Evolutionary conservation across 2,329 filamentous ascomycete genomes (phyloP).

Genomic region (Alternaria alternata): DNA sequence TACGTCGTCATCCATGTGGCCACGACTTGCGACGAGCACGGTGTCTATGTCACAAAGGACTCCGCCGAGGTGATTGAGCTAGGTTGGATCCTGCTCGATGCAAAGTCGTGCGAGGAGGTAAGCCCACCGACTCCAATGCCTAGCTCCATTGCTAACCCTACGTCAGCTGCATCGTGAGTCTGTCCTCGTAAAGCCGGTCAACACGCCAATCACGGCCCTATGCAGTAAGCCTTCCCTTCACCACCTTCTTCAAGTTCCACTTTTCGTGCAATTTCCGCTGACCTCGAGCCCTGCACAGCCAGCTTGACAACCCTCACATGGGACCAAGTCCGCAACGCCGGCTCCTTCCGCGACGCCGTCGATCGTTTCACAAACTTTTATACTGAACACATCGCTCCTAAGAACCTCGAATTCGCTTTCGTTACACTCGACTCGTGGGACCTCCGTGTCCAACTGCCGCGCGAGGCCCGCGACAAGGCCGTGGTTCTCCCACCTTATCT

Average conservation of each 20-base stretch:
- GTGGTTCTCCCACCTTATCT: slow-evolving; percentile 96
- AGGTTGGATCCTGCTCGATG: slow-evolving; percentile 95
- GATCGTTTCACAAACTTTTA: slow-evolving; percentile 94
- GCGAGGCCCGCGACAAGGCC: slow-evolving; percentile 97
- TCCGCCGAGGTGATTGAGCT: slow-evolving; percentile 99
- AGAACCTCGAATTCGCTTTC: slow-evolving; percentile 96
- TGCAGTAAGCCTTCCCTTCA: slow-evolving; percentile 77
- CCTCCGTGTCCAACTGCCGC: slow-evolving; percentile 93
- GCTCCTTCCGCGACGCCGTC: slow-evolving; percentile 96
- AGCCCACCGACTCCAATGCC: slow-evolving; percentile 10
- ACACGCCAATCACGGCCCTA: slow-evolving; percentile 96
- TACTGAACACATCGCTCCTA: slow-evolving; percentile 85
- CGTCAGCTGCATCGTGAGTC: slow-evolving; percentile 89
- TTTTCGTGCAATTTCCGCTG: slow-evolving; percentile 6
- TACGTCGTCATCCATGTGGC: slow-evolving; percentile 99
- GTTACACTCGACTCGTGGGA: slow-evolving; percentile 99
- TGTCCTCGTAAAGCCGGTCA: slow-evolving; percentile 96
- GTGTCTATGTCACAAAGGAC: slow-evolving; percentile 98
- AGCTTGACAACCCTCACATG: slow-evolving; percentile 97
- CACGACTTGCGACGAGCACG: slow-evolving; percentile 98
- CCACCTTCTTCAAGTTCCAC: neutral
- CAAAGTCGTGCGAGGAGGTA: slow-evolving; percentile 92
- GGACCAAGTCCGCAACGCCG: slow-evolving; percentile 98
- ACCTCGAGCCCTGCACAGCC: slow-evolving; percentile 62
- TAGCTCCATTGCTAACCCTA: slow-evolving; percentile 20